Evolutionary conservation across 2,329 filamentous ascomycete species (phyloP), one percentile per base, ranked within the genome.

Genomic region (Neopestalotiopsis sp.): DNA sequence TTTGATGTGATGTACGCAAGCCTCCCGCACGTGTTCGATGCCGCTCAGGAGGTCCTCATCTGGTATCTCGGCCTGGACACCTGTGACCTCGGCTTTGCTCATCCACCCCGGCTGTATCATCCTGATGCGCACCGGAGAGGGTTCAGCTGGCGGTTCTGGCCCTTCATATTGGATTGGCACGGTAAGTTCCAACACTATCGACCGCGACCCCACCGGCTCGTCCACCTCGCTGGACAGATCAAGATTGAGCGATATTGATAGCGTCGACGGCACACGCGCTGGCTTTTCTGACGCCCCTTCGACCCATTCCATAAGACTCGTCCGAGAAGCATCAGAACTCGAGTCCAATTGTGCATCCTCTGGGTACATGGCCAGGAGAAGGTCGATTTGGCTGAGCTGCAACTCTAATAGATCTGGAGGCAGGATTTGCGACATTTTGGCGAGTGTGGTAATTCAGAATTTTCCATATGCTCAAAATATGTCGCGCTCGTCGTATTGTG

Each of bases 341-440:
- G 74, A 68, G 28, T 77, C 76, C 4, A 81, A 71, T 5, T 77
- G 78, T n/a, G 79, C 76, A 13, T 83, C 79, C 0, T 75, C 72
- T 0, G 81, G 80, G 69, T 86, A 88, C 86, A 88, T 88, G 10
- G 85, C 85, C 71, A 80, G 76, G 2, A 88, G 75, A n/a, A 88
- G 82, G 65, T 88, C 85, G 42, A 87, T 79, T 67, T 83, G 84
- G 1, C 81, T 82, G 12, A 87, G 74, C 74, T 87, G 85, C 13
- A 82, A 77, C 69, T 84, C 82, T 73, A 87, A 78, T 1, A 85
- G 71, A 7, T 86, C 84, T n/a, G 73, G 73, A 0, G 84, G 79
- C 9, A 86, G 73, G 49, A 68, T 56, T 66, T 38, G 17, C 14
- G 61, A 5, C 61, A 64, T 64, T 20, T 38, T 34, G 59, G 24